These are phyloP conservation scores for Beta corolliflora DNA, from an alignment of 179 eudicot species.

Conservation along the genomic window DNA sequence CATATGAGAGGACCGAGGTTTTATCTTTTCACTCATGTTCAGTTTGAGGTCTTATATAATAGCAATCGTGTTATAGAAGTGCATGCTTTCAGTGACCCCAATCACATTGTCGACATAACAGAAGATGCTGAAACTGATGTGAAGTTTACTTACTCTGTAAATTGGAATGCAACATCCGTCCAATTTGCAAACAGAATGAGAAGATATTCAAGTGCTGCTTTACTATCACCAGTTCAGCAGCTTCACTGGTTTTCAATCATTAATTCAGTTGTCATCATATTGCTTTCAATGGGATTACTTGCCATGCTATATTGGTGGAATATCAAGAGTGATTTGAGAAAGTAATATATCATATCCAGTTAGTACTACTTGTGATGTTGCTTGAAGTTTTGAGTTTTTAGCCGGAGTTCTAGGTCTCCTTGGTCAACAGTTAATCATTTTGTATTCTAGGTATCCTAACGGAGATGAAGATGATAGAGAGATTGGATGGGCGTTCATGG, in stretches of 20 bases:
- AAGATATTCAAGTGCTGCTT: constrained; percentile 59
- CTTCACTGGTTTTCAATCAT: constrained; percentile 75
- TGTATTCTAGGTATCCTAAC: constrained; percentile 34
- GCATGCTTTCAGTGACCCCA: constrained; percentile 79
- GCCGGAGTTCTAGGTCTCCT: constrained; percentile 9
- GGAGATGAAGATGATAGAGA: constrained; percentile 79
- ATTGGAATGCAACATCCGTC: constrained; percentile 59
- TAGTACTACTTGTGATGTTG: constrained; percentile 11
- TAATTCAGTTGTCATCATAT: constrained; percentile 54
- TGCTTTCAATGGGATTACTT: constrained; percentile 65
- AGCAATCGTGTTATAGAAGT: constrained; percentile 67
- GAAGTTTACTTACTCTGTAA: constrained; percentile 62
- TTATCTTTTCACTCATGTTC: constrained; percentile 71
- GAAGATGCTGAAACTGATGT: constrained; percentile 52
- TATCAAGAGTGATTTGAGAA: constrained; percentile 67
- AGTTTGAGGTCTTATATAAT: constrained; percentile 60
- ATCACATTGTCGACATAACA: constrained; percentile 62
- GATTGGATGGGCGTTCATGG: constrained; percentile 62
- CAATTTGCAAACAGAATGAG: constrained; percentile 59
- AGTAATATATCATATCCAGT: constrained; percentile 40
- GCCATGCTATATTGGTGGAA: constrained; percentile 55
- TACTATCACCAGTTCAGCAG: constrained; percentile 44
- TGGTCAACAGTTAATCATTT: constrained; percentile 17
- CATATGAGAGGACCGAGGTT: constrained; percentile 46
- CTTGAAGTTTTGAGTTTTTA: constrained; percentile 14